Evolutionary conservation across 495 filamentous ascomycete genomes (phyloP).

Genomic region (Lasiosphaeria hispida): DNA sequence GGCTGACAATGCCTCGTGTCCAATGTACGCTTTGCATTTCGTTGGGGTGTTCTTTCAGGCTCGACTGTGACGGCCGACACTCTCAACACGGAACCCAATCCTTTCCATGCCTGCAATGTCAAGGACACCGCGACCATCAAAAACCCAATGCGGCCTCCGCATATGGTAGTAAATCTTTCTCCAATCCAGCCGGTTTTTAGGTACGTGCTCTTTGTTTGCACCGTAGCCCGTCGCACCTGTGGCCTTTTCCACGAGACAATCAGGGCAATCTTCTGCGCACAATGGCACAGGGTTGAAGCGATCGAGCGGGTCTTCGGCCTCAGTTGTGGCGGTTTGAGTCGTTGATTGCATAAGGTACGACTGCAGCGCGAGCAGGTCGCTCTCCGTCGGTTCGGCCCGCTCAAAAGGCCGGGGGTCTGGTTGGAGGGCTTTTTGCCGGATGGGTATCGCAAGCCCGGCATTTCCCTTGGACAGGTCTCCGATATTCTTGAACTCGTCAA

Average conservation of each 20-base stretch:
- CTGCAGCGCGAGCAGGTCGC: conserved; percentile 34
- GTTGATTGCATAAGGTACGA: conserved; percentile 22
- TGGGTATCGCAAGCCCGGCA: background rate
- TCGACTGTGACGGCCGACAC: conserved; percentile 41
- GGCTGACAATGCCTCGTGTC: no score
- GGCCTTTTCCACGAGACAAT: conserved; percentile 33
- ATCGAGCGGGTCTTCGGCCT: conserved; percentile 23
- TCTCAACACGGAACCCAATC: conserved; percentile 56
- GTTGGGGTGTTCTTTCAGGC: background rate
- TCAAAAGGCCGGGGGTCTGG: conserved; percentile 16
- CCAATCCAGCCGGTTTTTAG: conserved; percentile 49
- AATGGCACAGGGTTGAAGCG: conserved; percentile 34
- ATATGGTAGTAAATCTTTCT: conserved; percentile 50
- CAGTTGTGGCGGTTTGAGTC: background rate
- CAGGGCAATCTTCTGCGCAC: conserved; percentile 36
- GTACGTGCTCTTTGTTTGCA: conserved; percentile 25
- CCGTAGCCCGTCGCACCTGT: conserved; percentile 27
- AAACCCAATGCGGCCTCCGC: conserved; percentile 64
- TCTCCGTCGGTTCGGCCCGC: conserved; percentile 28
- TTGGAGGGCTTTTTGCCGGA: conserved; percentile 1
- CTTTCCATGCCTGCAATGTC: conserved; percentile 53
- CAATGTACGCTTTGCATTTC: no score
- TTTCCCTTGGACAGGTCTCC: conserved; percentile 3
- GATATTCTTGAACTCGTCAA: conserved; percentile 56
- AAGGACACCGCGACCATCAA: conserved; percentile 65